These are phyloP conservation scores for Colletotrichum shisoi DNA, from an alignment of 2,329 filamentous ascomycete genomes.

Conservation along the genomic window DNA sequence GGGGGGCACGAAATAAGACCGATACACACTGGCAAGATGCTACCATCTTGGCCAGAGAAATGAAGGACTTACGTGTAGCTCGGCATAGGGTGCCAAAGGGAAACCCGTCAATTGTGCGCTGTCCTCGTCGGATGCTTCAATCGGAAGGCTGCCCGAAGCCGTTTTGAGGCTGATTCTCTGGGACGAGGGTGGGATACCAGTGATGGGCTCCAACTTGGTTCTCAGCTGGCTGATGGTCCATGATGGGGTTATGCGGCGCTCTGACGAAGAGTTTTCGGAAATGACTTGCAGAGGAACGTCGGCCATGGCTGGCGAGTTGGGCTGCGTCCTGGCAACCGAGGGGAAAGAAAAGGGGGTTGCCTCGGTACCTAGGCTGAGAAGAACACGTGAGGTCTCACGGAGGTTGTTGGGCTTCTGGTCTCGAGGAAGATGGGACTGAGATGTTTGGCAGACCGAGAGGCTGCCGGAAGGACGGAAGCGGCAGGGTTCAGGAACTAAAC, in stretches of 20 bases:
- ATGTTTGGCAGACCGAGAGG: conserved; percentile 5
- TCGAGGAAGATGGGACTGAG: conserved; percentile 9
- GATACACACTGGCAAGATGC: neutral
- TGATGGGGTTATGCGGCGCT: conserved; percentile 89
- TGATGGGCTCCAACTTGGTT: conserved; percentile 88
- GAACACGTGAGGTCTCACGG: conserved; percentile 41
- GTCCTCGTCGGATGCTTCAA: conserved; percentile 79
- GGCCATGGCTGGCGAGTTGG: conserved; percentile 59
- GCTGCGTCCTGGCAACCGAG: conserved; percentile 16
- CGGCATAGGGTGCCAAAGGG: conserved; percentile 75
- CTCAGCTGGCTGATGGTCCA: conserved; percentile 90
- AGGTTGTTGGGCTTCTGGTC: conserved; percentile 17
- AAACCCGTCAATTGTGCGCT: conserved; percentile 69
- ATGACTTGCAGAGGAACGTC: conserved; percentile 79
- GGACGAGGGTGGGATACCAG: conserved; percentile 81
- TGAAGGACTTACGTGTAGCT: conserved; percentile 74
- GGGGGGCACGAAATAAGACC: conserved; percentile 24
- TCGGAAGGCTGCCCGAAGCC: conserved; percentile 66
- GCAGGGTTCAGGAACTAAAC: conserved; percentile 29
- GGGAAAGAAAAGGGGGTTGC: conserved; percentile 1
- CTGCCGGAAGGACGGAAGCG: conserved; percentile 4
- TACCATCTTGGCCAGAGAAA: neutral
- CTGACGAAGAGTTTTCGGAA: conserved; percentile 80
- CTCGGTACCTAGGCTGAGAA: conserved; percentile 30
- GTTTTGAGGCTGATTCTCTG: conserved; percentile 79